phyloP scores from a whole-genome alignment of 2,329 filamentous ascomycete genomes.

The Venturia nashicola region DNA sequence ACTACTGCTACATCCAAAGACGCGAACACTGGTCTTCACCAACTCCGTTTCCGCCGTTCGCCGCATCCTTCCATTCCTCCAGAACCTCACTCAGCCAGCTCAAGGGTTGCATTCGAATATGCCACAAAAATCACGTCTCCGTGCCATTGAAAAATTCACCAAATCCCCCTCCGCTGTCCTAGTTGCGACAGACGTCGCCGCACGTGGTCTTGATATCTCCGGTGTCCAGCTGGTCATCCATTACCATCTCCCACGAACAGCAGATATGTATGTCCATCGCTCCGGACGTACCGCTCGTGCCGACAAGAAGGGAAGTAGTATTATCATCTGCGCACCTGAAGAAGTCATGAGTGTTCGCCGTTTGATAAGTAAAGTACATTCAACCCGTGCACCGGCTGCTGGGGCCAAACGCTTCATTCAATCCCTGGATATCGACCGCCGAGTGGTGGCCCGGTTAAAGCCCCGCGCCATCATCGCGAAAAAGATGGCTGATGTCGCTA shows the following conservation, averaged over 20 bases:
- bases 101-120: slow-evolving; percentile 83
- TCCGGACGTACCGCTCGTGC: slow-evolving; percentile 90
- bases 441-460: slow-evolving; percentile 63
- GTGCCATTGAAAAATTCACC: slow-evolving; percentile 82
- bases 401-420: slow-evolving; percentile 47
- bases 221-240: slow-evolving; percentile 82
- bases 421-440: slow-evolving; percentile 72
- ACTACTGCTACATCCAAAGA: slow-evolving; percentile 67
- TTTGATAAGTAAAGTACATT: slow-evolving; percentile 80
- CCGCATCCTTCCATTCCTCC: slow-evolving; percentile 70
- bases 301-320: slow-evolving; percentile 61
- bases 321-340: slow-evolving; percentile 82
- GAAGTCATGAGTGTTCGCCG: slow-evolving; percentile 77
- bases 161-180: slow-evolving; percentile 54
- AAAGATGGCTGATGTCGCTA: slow-evolving; percentile 65
- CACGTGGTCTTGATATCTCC: slow-evolving; percentile 85
- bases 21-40: slow-evolving; percentile 79
- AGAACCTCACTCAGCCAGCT: slow-evolving; percentile 66
- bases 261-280: slow-evolving; percentile 89
- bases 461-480: slow-evolving; percentile 73
- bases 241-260: slow-evolving; percentile 85
- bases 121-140: slow-evolving; percentile 89
- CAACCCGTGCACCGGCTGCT: slow-evolving; percentile 27
- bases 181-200: slow-evolving; percentile 86
- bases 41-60: slow-evolving; percentile 92